A percentile compares a stretch with the other conserved stretches of the same genome.
These are phyloP conservation scores for Candida lessepsii DNA, from an alignment of 805 yeast genomes.

Conservation along the genomic window DNA sequence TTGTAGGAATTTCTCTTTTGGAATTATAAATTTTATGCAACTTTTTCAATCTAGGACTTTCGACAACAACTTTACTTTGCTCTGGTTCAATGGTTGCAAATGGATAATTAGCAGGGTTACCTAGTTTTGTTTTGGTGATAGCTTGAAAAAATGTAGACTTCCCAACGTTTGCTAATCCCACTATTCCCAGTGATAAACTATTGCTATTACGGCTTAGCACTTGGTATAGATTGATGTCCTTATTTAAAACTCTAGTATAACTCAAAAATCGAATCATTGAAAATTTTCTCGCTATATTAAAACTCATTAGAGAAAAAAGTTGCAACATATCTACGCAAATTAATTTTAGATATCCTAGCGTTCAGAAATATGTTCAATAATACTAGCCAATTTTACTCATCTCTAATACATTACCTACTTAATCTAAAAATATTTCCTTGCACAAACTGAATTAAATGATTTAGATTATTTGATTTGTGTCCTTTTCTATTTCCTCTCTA, in stretches of 20 bases:
- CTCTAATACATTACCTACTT: too few species aligned
- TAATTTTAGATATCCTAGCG: too few species aligned
- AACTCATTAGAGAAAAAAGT: too few species aligned
- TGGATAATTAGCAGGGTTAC: conserved; percentile 97
- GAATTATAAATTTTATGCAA: conserved; percentile 76
- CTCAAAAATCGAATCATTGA: conserved; percentile 9
- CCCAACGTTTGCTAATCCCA: conserved; percentile 94
- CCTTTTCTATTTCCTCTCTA: too few species aligned
- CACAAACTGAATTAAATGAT: too few species aligned
- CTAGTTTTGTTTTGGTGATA: conserved; percentile 86
- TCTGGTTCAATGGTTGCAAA: conserved; percentile 98
- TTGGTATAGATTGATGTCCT: conserved; percentile 12
- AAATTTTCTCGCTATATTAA: neutral
- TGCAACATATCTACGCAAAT: too few species aligned
- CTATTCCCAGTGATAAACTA: conserved; percentile 66
- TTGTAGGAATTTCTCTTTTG: conserved; percentile 86
- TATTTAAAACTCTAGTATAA: conserved; percentile 5
- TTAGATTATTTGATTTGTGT: too few species aligned
- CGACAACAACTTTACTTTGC: conserved; percentile 94
- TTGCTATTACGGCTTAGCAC: conserved; percentile 69
- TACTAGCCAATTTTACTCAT: too few species aligned
- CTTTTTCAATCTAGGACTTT: conserved; percentile 82
- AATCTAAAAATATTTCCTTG: too few species aligned
- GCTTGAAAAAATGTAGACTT: conserved; percentile 98
- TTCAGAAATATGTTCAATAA: too few species aligned